Evolutionary conservation across 1,284 basidiomycete genomes (phyloP).

Genomic region (Trametes versicolor): DNA sequence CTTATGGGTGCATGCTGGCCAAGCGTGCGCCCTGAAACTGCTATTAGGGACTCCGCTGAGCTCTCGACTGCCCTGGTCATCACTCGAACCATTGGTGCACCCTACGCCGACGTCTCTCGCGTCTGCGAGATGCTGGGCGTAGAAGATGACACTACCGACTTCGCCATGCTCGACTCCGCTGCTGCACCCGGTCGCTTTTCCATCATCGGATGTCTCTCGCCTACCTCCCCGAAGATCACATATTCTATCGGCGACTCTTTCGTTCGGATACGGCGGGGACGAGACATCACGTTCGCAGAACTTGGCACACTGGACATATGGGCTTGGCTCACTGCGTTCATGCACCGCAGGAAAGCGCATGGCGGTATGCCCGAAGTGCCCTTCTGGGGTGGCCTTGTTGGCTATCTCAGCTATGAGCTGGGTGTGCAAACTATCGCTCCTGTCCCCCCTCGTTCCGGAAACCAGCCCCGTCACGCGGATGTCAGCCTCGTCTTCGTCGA

Average conservation of each 20-base stretch:
- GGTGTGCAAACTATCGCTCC: conserved; percentile 63
- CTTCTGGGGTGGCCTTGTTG: conserved; percentile 84
- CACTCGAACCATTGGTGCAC: conserved; percentile 53
- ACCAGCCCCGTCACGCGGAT: conserved; percentile 61
- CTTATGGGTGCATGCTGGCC: conserved; percentile 67
- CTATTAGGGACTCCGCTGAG: conserved; percentile 8
- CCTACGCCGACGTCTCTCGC: conserved; percentile 51
- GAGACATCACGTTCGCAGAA: conserved; percentile 33
- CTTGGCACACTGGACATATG: conserved; percentile 65
- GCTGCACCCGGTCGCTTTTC: conserved; percentile 77
- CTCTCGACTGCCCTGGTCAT: conserved; percentile 43
- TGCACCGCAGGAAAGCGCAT: conserved; percentile 57
- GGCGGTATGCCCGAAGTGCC: conserved; percentile 63
- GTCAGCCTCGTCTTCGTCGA: conserved; percentile 80
- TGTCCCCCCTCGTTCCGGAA: conserved; percentile 46
- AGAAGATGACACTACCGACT: conserved; percentile 64
- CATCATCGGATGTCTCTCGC: conserved; percentile 68
- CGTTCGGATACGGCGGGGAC: conserved; percentile 51
- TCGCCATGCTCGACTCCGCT: conserved; percentile 78
- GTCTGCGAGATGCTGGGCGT: conserved; percentile 73
- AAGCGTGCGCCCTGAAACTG: conserved; percentile 43
- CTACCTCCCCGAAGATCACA: conserved; percentile 63
- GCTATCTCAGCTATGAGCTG: conserved; percentile 79
- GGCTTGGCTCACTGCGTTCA: conserved; percentile 77
- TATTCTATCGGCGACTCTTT: conserved; percentile 62